These are phyloP conservation scores for Saksenaea vasiformis DNA, from an alignment of 371 early-diverging fungal genomes.

Conservation along the genomic window DNA sequence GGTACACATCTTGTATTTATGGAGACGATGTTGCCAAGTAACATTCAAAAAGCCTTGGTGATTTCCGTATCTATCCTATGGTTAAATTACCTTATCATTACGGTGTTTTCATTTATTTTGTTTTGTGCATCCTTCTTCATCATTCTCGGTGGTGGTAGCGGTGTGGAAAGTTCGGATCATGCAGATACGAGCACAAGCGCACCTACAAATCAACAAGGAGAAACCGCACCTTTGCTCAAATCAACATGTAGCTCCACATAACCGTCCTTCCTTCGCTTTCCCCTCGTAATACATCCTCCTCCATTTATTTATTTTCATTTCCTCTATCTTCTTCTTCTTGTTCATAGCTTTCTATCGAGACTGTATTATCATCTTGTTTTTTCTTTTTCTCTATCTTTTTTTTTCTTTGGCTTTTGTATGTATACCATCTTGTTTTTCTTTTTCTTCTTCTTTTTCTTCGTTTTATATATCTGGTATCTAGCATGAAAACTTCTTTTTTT, in stretches of 20 bases:
- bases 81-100: slow-evolving; percentile 31
- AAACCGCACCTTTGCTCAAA: slow-evolving; percentile 22
- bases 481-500: neutral
- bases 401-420: slow-evolving; percentile 8
- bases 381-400: neutral
- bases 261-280: neutral
- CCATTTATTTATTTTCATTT: slow-evolving; percentile 8
- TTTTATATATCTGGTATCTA: slow-evolving; percentile 5
- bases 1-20: slow-evolving; percentile 23
- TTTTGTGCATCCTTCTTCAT: slow-evolving; percentile 38
- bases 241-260: slow-evolving; percentile 8
- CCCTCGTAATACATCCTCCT: slow-evolving; percentile 3
- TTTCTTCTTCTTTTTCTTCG: slow-evolving; percentile 5
- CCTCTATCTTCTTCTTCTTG: neutral
- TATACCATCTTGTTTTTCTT: slow-evolving; percentile 9
- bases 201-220: slow-evolving; percentile 11
- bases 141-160: slow-evolving; percentile 21
- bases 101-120: slow-evolving; percentile 30
- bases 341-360: slow-evolving; percentile 8
- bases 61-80: slow-evolving; percentile 28
- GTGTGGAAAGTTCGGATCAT: neutral
- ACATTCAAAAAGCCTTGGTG: slow-evolving; percentile 16
- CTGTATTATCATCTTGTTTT: slow-evolving; percentile 5
- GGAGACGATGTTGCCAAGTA: slow-evolving; percentile 9
- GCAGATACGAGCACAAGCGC: slow-evolving; percentile 1